phyloP scores from a whole-genome alignment of 2,329 filamentous ascomycete genomes.

The Aureobasidium pullulans region DNA sequence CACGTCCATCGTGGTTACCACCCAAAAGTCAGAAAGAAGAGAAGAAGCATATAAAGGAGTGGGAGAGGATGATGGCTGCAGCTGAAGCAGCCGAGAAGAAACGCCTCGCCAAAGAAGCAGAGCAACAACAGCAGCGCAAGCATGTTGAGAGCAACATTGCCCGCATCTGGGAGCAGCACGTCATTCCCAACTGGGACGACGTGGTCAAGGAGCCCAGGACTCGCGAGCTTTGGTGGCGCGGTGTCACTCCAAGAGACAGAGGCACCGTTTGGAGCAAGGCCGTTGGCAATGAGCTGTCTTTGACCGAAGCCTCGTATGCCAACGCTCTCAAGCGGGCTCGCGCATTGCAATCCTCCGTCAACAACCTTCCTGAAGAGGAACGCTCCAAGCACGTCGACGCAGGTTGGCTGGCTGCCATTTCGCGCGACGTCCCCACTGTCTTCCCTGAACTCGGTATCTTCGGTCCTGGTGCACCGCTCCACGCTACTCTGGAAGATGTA shows the following conservation, averaged over 20 bases:
- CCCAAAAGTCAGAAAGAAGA: slow-evolving; percentile 89
- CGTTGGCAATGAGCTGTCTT: slow-evolving; percentile 64
- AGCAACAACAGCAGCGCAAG: slow-evolving; percentile 45
- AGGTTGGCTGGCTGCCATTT: slow-evolving; percentile 57
- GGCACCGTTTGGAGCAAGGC: slow-evolving; percentile 63
- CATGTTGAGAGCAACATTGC: slow-evolving; percentile 43
- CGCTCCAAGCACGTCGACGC: slow-evolving; percentile 45
- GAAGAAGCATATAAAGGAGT: slow-evolving; percentile 76
- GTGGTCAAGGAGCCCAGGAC: slow-evolving; percentile 63
- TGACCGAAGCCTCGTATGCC: slow-evolving; percentile 60
- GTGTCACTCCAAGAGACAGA: slow-evolving; percentile 63
- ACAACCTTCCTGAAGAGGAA: slow-evolving; percentile 37
- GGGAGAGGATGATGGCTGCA: slow-evolving; percentile 71
- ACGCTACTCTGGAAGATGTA: slow-evolving; percentile 62
- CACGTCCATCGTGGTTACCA: slow-evolving; percentile 71
- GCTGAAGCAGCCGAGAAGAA: slow-evolving; percentile 52
- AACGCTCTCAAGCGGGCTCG: slow-evolving; percentile 63
- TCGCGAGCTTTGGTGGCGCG: slow-evolving; percentile 75
- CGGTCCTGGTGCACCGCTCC: slow-evolving; percentile 56
- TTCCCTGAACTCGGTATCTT: slow-evolving; percentile 71
- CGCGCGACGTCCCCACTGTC: slow-evolving; percentile 57
- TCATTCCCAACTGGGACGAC: slow-evolving; percentile 67
- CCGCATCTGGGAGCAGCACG: slow-evolving; percentile 66
- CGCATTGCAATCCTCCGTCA: slow-evolving; percentile 52
- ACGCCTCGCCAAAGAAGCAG: slow-evolving; percentile 41